Base-by-base conservation (phyloP, 2,329 filamentous ascomycete genomes). In the Tolypocladium nubicola region DNA sequence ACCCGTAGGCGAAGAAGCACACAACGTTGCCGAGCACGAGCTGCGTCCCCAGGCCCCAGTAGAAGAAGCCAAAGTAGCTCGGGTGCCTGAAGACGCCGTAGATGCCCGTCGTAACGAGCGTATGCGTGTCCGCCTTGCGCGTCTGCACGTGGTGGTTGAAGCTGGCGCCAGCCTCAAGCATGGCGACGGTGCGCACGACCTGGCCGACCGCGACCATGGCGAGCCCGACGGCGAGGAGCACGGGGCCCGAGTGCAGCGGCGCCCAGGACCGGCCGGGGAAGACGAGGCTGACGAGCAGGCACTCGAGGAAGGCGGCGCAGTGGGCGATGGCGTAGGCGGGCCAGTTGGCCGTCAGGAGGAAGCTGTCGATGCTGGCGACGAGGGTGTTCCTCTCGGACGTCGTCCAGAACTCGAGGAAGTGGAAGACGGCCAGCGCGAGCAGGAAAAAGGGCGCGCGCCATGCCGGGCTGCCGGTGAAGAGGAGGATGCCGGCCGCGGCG, bases 11-110 rank as follows among this genome's bases (percentile, higher is more conserved):
- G 8, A 86, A 63, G 58, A 95, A 84, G 69, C 90, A 96, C 2
- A 96, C 62, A 10, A 81, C 73, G 72, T 99, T 99, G 21, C 93
- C 93, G 61, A 97, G 78, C 56, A 96, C 84, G 49, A 97, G 68
- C 77, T 99, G 94, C 14, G 92, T 96, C 6, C 94, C 94, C n/a
- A 97, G 68, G 0, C 89, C 90, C 93, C 93, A 99, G 85, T 91
- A 97, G 73, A 96, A 99, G 76, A 97, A 99, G 4, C 93, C 94
- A 75, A 97, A 97, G 73, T 99, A 99, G 59, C 88, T 88, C 14
- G 94, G 94, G 71, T 99, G 94, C 30, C 94, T 79, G 55, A 95
- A 75, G 50, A 81, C 71, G 9, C 76, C 75, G 71, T 97, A 99
- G 39, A 97, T 75, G 0, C 94, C 94, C 35, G 77, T 77, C 0